These are phyloP conservation scores for Colletotrichum sp. DNA, from an alignment of 2,329 filamentous ascomycete genomes.

Conservation along the genomic window DNA sequence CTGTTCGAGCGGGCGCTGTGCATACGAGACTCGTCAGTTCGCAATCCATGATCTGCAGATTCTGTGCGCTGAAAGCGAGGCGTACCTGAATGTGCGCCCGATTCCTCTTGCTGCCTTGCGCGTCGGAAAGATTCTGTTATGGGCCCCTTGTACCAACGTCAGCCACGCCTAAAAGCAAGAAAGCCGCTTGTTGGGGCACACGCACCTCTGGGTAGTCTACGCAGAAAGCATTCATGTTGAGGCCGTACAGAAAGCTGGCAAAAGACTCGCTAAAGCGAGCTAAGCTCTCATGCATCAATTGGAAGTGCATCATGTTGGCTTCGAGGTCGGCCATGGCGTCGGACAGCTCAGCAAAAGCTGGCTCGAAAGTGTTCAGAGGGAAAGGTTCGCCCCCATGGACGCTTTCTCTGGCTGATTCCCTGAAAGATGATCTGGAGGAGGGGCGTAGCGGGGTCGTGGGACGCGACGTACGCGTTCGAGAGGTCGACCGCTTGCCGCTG, in stretches of 20 bases:
- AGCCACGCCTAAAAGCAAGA: background rate
- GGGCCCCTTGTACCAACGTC: slow-evolving; percentile 65
- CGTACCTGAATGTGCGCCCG: slow-evolving; percentile 18
- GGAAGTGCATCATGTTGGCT: slow-evolving; percentile 96
- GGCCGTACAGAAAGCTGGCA: slow-evolving; percentile 89
- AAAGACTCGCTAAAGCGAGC: slow-evolving; percentile 95
- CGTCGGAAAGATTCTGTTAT: slow-evolving; percentile 82
- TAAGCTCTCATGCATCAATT: slow-evolving; percentile 94
- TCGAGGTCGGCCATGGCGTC: slow-evolving; percentile 96
- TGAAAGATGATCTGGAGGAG: slow-evolving; percentile 86
- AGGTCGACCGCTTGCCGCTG: slow-evolving; percentile 54
- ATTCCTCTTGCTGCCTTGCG: slow-evolving; percentile 62
- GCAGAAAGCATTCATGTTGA: slow-evolving; percentile 99
- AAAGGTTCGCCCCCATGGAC: slow-evolving; percentile 55
- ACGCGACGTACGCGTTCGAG: slow-evolving; percentile 70
- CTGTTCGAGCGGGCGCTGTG: slow-evolving; percentile 6
- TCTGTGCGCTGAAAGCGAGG: background rate
- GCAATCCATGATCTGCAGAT: background rate
- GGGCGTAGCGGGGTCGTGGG: slow-evolving; percentile 93
- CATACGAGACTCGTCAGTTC: background rate
- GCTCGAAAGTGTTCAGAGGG: slow-evolving; percentile 84
- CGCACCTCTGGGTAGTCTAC: slow-evolving; percentile 93
- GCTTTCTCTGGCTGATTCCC: slow-evolving; percentile 71
- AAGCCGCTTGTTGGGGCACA: background rate
- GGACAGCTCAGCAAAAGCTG: slow-evolving; percentile 89